These are phyloP conservation scores for Xylariaceae sp. DNA, from an alignment of 2,329 filamentous ascomycete species.

Conservation along the genomic window DNA sequence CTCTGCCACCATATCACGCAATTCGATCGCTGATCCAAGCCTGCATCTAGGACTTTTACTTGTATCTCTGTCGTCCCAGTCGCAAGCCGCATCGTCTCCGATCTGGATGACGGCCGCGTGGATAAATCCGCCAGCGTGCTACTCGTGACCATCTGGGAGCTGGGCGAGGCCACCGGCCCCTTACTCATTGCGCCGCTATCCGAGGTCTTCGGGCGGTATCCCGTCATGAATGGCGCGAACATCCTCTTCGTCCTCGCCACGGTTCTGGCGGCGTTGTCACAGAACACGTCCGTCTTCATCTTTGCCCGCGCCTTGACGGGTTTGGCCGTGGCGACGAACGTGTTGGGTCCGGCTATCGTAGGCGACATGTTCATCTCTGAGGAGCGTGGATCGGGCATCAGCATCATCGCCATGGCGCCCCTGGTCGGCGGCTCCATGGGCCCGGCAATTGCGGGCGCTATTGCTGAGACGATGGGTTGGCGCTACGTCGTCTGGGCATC, in stretches of 20 bases:
- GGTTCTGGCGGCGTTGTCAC: constrained; percentile 41
- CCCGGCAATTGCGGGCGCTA: constrained; percentile 49
- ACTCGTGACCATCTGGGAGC: constrained; percentile 66
- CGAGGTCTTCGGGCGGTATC: constrained; percentile 54
- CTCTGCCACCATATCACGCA: neutral
- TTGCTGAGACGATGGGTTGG: constrained; percentile 53
- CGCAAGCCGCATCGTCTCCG: constrained; percentile 45
- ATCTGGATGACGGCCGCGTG: constrained; percentile 37
- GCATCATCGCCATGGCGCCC: constrained; percentile 51
- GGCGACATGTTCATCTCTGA: constrained; percentile 58
- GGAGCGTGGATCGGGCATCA: constrained; percentile 54
- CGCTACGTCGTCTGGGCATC: constrained; percentile 47
- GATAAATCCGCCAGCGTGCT: constrained; percentile 49
- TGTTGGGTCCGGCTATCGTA: constrained; percentile 58
- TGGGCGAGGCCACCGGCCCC: constrained; percentile 59
- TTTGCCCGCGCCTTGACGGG: constrained; percentile 54
- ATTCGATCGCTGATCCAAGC: neutral
- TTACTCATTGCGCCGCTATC: constrained; percentile 57
- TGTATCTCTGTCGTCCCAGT: constrained; percentile 53
- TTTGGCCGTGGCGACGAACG: constrained; percentile 58
- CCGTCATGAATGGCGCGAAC: constrained; percentile 51
- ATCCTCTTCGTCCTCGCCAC: constrained; percentile 46
- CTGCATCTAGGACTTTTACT: constrained; percentile 46
- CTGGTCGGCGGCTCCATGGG: constrained; percentile 53
- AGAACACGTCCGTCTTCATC: constrained; percentile 44